Percentiles rank a stretch among this genome's conserved stretches.
Conservation (phyloP, 345 rosid species). For the Linum tenue region DNA sequence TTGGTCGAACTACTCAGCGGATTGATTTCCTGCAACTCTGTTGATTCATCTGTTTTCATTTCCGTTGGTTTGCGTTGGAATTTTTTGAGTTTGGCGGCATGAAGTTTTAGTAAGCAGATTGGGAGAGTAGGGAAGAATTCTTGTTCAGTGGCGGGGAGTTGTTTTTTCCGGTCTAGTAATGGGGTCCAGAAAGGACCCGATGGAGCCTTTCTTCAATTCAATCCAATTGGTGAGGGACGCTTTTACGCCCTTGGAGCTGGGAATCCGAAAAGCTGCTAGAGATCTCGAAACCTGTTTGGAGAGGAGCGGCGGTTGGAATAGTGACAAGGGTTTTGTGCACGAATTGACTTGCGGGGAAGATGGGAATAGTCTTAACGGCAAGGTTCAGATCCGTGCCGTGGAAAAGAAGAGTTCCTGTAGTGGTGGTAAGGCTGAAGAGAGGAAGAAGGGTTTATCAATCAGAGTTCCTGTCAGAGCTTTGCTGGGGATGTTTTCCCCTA, state of each 20-base stretch:
- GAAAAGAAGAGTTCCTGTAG: slow-evolving; percentile 26
- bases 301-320: slow-evolving; percentile 17
- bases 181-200: slow-evolving; percentile 62
- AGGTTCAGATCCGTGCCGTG: slow-evolving; percentile 22
- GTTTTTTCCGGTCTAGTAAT: slow-evolving; percentile 22
- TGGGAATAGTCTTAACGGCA: slow-evolving; percentile 6
- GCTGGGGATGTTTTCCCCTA: slow-evolving; percentile 41
- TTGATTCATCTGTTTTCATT: too few relatives aligned
- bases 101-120: too few relatives aligned
- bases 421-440: slow-evolving; percentile 34
- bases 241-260: slow-evolving; percentile 51
- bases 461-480: slow-evolving; percentile 48
- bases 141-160: too few relatives aligned
- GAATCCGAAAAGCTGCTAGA: slow-evolving; percentile 52
- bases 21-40: too few relatives aligned
- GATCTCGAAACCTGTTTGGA: slow-evolving; percentile 60
- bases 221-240: slow-evolving; percentile 64
- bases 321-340: slow-evolving; percentile 19
- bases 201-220: slow-evolving; percentile 52
- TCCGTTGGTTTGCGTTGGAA: too few relatives aligned
- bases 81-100: too few relatives aligned
- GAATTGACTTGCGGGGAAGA: slow-evolving; percentile 26
- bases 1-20: too few relatives aligned
- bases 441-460: slow-evolving; percentile 43
- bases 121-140: too few relatives aligned